Conservation (phyloP, 1,139 yeast species). For the Geotrichum cucujoidarum region DNA sequence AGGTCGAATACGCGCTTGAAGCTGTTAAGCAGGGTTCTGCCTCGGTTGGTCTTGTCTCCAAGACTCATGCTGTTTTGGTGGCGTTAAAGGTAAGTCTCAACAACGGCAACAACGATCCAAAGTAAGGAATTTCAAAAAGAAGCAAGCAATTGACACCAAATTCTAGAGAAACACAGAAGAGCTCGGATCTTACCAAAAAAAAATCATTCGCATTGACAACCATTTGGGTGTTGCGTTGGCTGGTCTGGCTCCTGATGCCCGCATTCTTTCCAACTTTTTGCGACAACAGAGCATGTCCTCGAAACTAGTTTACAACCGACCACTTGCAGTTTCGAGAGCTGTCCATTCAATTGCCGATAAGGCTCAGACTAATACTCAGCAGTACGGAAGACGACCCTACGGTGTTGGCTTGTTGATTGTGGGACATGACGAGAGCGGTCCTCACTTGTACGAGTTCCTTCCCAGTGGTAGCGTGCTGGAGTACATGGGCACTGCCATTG, state of each 20-base stretch:
- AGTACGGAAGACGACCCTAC: conserved; percentile 93
- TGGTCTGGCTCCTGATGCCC: conserved; percentile 96
- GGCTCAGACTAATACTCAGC: conserved; percentile 95
- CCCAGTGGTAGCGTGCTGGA: conserved; percentile 94
- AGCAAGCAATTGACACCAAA: no score
- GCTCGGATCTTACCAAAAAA: conserved; percentile 92
- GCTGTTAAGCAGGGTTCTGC: conserved; percentile 98
- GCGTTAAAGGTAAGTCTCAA: conserved; percentile 61
- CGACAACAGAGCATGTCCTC: conserved; percentile 91
- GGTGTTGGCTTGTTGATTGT: conserved; percentile 91
- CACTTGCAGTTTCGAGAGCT: conserved; percentile 80
- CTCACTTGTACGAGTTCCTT: conserved; percentile 90
- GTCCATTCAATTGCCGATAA: conserved; percentile 87
- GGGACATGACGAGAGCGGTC: conserved; percentile 93
- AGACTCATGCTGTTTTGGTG: conserved; percentile 81
- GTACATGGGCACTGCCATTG: conserved; percentile 90
- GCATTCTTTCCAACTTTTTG: conserved; percentile 80
- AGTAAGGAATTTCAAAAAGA: background rate
- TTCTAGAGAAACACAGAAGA: conserved; percentile 92
- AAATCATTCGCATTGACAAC: conserved; percentile 82
- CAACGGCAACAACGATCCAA: background rate
- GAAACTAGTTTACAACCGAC: conserved; percentile 78
- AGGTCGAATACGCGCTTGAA: conserved; percentile 91
- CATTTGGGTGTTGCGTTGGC: conserved; percentile 95
- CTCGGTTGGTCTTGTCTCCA: conserved; percentile 87